Conservation (phyloP, 805 yeast genomes). For the Ogataea salicorniae region DNA sequence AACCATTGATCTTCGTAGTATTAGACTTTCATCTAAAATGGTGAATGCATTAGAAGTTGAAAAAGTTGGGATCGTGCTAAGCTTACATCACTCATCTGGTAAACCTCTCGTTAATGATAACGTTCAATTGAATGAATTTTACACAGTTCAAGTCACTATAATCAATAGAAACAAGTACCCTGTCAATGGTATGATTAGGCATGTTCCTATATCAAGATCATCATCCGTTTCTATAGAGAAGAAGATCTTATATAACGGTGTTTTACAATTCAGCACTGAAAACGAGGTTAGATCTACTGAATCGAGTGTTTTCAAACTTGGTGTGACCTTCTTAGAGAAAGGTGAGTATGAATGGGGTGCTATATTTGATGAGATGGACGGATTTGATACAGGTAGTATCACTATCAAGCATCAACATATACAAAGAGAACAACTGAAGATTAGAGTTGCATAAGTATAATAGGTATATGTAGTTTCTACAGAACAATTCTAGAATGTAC, state of each 20-base stretch:
- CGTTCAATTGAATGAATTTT: constrained; percentile 43
- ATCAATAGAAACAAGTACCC: constrained; percentile 39
- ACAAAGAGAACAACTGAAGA: constrained; percentile 34
- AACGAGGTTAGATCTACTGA: constrained; percentile 39
- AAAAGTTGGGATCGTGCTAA: constrained; percentile 39
- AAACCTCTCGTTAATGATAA: constrained; percentile 21
- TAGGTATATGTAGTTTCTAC: neutral
- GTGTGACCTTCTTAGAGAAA: constrained; percentile 61
- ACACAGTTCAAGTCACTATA: constrained; percentile 45
- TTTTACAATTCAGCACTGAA: constrained; percentile 51
- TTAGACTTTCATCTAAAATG: constrained; percentile 61
- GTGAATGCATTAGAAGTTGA: constrained; percentile 47
- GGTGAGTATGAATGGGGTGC: constrained; percentile 85
- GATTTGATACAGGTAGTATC: constrained; percentile 18
- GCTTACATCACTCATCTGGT: constrained; percentile 17
- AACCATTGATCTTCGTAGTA: constrained; percentile 57
- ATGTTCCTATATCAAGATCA: constrained; percentile 42
- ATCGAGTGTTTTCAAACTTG: constrained; percentile 38
- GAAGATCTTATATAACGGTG: constrained; percentile 66
- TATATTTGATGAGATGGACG: constrained; percentile 43
- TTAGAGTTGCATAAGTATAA: constrained; percentile 16
- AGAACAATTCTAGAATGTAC: neutral
- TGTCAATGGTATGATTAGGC: constrained; percentile 54
- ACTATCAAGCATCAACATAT: constrained; percentile 30
- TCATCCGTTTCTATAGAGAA: constrained; percentile 39